These are phyloP conservation scores for Rubia yunnanensis DNA, from an alignment of 257 asterid genomes.

Conservation along the genomic window DNA sequence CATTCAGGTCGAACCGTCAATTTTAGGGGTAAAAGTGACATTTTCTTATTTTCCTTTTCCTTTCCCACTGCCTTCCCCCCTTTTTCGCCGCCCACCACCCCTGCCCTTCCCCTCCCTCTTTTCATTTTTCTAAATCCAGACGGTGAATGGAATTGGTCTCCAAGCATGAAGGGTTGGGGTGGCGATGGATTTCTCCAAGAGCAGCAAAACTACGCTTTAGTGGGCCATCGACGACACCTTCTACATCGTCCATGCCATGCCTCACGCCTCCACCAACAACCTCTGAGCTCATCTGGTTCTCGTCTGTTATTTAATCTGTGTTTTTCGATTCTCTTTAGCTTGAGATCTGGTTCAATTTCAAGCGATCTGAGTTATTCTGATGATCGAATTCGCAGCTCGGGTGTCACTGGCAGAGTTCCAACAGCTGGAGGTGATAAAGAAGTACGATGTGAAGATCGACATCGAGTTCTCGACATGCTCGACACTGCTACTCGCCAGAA, in stretches of 20 bases:
- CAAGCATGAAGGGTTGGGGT: slow-evolving; percentile 73
- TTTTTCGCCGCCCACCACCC: too few relatives aligned
- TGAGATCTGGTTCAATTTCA: background rate
- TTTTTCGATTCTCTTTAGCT: background rate
- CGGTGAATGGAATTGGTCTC: too few relatives aligned
- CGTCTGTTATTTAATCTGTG: slow-evolving; percentile 30
- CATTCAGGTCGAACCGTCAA: too few relatives aligned
- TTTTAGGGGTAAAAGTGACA: too few relatives aligned
- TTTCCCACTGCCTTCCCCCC: too few relatives aligned
- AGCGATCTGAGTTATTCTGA: background rate
- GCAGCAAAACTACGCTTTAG: slow-evolving; percentile 65
- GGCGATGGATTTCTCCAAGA: slow-evolving; percentile 85
- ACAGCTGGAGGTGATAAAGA: slow-evolving; percentile 56
- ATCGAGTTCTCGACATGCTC: slow-evolving; percentile 73
- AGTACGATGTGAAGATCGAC: slow-evolving; percentile 49
- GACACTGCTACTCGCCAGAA: slow-evolving; percentile 81
- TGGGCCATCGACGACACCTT: slow-evolving; percentile 81
- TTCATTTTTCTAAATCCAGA: too few relatives aligned
- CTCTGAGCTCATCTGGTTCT: slow-evolving; percentile 56
- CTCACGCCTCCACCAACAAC: slow-evolving; percentile 28
- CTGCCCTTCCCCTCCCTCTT: too few relatives aligned
- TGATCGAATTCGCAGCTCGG: slow-evolving; percentile 49
- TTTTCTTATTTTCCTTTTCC: too few relatives aligned
- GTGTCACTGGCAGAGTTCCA: slow-evolving; percentile 78
- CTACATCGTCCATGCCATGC: slow-evolving; percentile 46